Conservation (phyloP, 768 basidiomycete genomes). For the Macrolepiota fuliginosa region DNA sequence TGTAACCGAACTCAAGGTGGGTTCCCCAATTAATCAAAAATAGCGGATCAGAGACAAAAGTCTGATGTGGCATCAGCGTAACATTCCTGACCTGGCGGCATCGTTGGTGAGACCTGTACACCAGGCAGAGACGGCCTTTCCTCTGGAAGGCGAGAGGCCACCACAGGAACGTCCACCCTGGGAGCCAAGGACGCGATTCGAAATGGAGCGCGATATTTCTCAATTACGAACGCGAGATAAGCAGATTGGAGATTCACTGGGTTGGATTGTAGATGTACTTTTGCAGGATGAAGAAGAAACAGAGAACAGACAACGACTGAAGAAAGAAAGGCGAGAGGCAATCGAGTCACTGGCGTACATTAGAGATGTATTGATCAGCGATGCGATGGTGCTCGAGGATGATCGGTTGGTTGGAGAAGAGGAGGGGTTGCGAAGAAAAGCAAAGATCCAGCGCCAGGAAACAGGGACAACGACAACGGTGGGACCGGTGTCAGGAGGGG, state of each 20-base stretch:
- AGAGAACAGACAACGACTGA: slow-evolving; percentile 35
- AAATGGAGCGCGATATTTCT: slow-evolving; percentile 63
- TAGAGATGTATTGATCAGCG: slow-evolving; percentile 65
- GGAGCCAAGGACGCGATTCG: slow-evolving; percentile 69
- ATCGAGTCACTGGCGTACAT: slow-evolving; percentile 77
- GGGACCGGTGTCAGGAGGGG: neutral
- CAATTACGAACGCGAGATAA: slow-evolving; percentile 56
- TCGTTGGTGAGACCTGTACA: slow-evolving; percentile 62
- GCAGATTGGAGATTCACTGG: slow-evolving; percentile 64
- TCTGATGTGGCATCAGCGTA: slow-evolving; percentile 48
- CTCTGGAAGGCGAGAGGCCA: slow-evolving; percentile 58
- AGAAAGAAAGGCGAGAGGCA: slow-evolving; percentile 56
- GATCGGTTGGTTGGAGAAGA: slow-evolving; percentile 62
- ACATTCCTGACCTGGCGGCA: slow-evolving; percentile 80
- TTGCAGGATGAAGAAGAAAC: slow-evolving; percentile 51
- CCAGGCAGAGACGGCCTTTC: slow-evolving; percentile 49
- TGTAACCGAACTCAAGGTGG: slow-evolving; percentile 72
- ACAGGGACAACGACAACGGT: slow-evolving; percentile 10
- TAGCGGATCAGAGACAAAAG: slow-evolving; percentile 5
- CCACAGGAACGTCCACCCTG: slow-evolving; percentile 60
- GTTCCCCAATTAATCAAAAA: slow-evolving; percentile 18
- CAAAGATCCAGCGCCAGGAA: slow-evolving; percentile 25
- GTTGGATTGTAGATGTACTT: slow-evolving; percentile 73
- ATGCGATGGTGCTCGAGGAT: slow-evolving; percentile 56
- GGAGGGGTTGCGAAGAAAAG: slow-evolving; percentile 36